These are phyloP conservation scores for Stellera chamaejasme DNA, from an alignment of 345 rosid genomes.

Conservation along the genomic window DNA sequence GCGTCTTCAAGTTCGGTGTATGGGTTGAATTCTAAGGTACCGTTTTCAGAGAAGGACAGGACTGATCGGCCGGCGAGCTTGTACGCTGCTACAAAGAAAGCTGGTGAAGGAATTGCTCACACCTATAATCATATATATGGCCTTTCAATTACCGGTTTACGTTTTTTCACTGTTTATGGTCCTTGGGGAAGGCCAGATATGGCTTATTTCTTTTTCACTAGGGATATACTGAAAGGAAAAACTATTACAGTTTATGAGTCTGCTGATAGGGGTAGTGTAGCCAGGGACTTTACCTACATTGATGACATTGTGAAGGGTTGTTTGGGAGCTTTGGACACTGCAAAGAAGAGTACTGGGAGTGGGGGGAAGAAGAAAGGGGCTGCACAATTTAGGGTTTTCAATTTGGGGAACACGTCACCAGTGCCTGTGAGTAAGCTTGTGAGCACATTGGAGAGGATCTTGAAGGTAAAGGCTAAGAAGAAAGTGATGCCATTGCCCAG, in stretches of 20 bases:
- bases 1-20: constrained; percentile 73
- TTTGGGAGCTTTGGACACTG: constrained; percentile 52
- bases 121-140: constrained; percentile 67
- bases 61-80: constrained; percentile 57
- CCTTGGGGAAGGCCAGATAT: constrained; percentile 76
- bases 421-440: constrained; percentile 51
- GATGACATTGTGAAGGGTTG: constrained; percentile 69
- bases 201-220: constrained; percentile 70
- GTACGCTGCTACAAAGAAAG: constrained; percentile 67
- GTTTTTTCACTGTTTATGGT: constrained; percentile 67
- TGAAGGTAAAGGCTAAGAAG: constrained; percentile 54
- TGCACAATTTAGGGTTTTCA: constrained; percentile 47
- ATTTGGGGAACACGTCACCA: constrained; percentile 59
- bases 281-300: constrained; percentile 63
- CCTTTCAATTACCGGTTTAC: constrained; percentile 48
- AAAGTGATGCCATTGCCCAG: constrained; percentile 50
- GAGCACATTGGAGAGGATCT: constrained; percentile 48
- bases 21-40: constrained; percentile 52
- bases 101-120: constrained; percentile 63
- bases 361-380: constrained; percentile 59
- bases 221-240: constrained; percentile 45
- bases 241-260: constrained; percentile 37
- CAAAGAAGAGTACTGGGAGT: constrained; percentile 62
- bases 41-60: constrained; percentile 59
- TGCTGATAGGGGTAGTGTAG: constrained; percentile 47